Evolutionary conservation across 208 protist species (phyloP), one percentile per base, ranked within the genome.

Genomic region (Crithidia sp.): DNA sequence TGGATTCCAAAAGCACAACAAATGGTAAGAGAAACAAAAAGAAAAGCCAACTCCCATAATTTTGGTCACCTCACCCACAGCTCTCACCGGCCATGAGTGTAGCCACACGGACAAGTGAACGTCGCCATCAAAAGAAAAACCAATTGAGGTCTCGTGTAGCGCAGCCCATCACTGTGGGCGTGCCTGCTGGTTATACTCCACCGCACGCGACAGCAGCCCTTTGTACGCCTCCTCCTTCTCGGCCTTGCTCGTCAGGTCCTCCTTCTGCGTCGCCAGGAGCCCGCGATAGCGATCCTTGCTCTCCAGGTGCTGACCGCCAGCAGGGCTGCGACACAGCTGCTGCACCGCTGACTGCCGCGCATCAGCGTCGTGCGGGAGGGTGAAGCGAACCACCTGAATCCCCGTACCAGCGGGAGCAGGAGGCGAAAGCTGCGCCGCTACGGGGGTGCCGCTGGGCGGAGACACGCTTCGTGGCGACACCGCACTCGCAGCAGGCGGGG

Each of bases 341-440:
- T 70, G 74, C 47, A 95, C 79, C n/a, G 85, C 90, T 59, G 85
- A 85, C 41, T 83, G 76, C 66, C 84, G 78, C 19, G 87, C 90
- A 61, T 82, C 70, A 28, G 66, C 55, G 6, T 87, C 82, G 2
- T 58, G 43, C 7, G 90, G 90, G 64, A 95, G 47, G 8, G 82
- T 92, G 45, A 95, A 87, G 57, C 83, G 82, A 45, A 89, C 72
- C 10, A 95, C 90, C 28, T 90, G 82, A 69, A 95, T 95, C 14
- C 74, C 60, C 13, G 63, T 0, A n/a, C 54, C 12, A 9, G 14
- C 45, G 0, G 45, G 9, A 7, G 45, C 45, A 13, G 9, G 45
- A 13, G 45, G 12, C 45, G 12, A 49, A 36, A n/a, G 9, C 5
- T 5, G 10, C 17, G 52, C 47, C 10, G 4, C 19, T 6, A 3